phyloP scores from a whole-genome alignment of 805 yeast species.

The Candida easanensis region DNA sequence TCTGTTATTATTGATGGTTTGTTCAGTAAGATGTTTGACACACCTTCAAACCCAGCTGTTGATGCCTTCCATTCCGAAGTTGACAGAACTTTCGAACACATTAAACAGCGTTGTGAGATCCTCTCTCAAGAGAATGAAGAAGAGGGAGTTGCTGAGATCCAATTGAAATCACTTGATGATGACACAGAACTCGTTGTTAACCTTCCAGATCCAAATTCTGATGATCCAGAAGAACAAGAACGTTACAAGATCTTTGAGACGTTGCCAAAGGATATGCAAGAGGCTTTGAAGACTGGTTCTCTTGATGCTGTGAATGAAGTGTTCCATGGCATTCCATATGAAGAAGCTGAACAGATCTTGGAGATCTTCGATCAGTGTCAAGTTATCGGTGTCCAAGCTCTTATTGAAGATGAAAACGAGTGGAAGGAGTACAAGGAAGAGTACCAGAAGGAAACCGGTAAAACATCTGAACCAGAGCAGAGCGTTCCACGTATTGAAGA shows the following conservation, averaged over 20 bases:
- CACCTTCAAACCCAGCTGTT: conserved; percentile 53
- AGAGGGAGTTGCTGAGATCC: conserved; percentile 62
- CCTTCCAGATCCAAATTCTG: conserved; percentile 56
- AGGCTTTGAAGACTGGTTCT: conserved; percentile 67
- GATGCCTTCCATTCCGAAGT: conserved; percentile 73
- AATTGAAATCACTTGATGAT: conserved; percentile 85
- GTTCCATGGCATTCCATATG: conserved; percentile 67
- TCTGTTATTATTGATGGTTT: conserved; percentile 58
- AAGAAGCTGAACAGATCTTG: conserved; percentile 76
- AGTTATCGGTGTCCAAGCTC: conserved; percentile 77
- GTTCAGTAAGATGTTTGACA: conserved; percentile 52
- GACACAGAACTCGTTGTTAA: conserved; percentile 68
- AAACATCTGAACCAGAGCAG: conserved; percentile 9
- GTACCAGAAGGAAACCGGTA: conserved; percentile 26
- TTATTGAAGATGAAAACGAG: conserved; percentile 69
- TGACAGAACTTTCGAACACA: conserved; percentile 69
- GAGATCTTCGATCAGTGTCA: conserved; percentile 77
- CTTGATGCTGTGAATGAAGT: conserved; percentile 82
- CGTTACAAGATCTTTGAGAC: conserved; percentile 55
- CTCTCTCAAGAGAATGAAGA: conserved; percentile 50
- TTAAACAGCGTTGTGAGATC: conserved; percentile 68
- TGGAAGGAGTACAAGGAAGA: conserved; percentile 54
- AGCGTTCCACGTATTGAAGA: conserved; percentile 17
- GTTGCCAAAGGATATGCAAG: conserved; percentile 61
- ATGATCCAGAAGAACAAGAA: conserved; percentile 38